Conservation (phyloP, 495 filamentous ascomycete genomes). For the Aspergillus conjunctus region DNA sequence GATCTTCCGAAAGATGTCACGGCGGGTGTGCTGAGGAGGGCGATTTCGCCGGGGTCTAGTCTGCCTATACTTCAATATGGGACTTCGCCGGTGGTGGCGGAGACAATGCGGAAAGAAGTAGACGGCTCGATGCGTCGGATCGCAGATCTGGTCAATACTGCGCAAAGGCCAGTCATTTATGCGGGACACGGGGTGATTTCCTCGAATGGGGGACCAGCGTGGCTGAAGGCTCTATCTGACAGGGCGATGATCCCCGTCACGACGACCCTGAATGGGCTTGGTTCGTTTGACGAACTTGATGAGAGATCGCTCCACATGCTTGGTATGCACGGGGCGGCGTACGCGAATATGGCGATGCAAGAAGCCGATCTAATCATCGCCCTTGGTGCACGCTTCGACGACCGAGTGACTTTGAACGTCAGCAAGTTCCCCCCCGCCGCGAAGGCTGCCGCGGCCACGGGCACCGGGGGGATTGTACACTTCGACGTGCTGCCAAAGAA, state of each 20-base stretch:
- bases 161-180: constrained; percentile 62
- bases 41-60: constrained; percentile 45
- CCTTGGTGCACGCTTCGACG: constrained; percentile 63
- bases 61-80: constrained; percentile 43
- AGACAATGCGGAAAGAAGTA: constrained; percentile 51
- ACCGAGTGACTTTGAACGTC: constrained; percentile 58
- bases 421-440: constrained; percentile 60
- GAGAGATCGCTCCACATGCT: constrained; percentile 63
- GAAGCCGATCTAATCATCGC: constrained; percentile 65
- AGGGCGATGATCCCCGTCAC: constrained; percentile 63
- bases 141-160: constrained; percentile 56
- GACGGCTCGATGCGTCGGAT: constrained; percentile 51
- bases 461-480: constrained; percentile 62
- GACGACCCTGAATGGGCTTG: constrained; percentile 66
- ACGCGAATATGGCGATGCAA: constrained; percentile 67
- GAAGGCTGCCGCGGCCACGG: constrained; percentile 52
- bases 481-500: constrained; percentile 67
- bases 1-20: constrained; percentile 64
- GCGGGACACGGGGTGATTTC: constrained; percentile 61
- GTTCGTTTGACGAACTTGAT: constrained; percentile 61
- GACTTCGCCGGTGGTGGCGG: constrained; percentile 53
- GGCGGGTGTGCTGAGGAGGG: constrained; percentile 49
- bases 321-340: constrained; percentile 64
- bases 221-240: constrained; percentile 58
- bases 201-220: constrained; percentile 49